phyloP scores from a whole-genome alignment of 345 rosid genomes.

The Hibiscus trionum region DNA sequence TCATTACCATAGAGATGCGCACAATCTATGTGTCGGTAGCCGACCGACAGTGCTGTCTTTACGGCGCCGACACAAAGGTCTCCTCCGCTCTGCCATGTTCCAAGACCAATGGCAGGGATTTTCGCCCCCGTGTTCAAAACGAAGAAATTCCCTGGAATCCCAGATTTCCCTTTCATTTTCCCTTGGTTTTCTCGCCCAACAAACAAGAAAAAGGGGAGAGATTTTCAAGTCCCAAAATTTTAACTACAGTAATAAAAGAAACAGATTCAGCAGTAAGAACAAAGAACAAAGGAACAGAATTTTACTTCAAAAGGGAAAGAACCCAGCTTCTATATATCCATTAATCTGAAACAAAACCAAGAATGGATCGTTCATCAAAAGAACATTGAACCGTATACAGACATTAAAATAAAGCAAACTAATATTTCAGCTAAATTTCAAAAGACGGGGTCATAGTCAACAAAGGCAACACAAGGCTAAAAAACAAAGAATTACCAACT shows the following conservation, averaged over 20 bases:
- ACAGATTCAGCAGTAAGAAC: background rate
- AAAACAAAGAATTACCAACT: background rate
- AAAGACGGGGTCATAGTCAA: conserved; percentile 19
- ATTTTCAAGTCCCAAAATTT: background rate
- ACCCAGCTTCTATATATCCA: conserved; percentile 8
- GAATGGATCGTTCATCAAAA: background rate
- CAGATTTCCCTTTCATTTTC: conserved; percentile 40
- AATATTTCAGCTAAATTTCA: conserved; percentile 1
- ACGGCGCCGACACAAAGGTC: conserved; percentile 52
- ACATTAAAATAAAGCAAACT: background rate
- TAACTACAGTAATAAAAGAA: background rate
- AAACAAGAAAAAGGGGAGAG: background rate
- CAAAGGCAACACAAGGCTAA: conserved; percentile 11
- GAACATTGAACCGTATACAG: background rate
- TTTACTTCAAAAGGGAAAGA: background rate
- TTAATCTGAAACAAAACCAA: conserved; percentile 1
- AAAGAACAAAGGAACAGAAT: background rate
- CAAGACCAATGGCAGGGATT: conserved; percentile 56
- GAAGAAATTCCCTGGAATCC: conserved; percentile 26
- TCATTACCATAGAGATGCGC: conserved; percentile 62
- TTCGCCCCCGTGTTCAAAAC: conserved; percentile 49
- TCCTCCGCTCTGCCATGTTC: conserved; percentile 63
- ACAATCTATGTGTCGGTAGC: conserved; percentile 58
- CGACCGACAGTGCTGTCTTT: conserved; percentile 43
- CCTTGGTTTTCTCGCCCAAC: conserved; percentile 1